Base-by-base conservation (phyloP, 768 basidiomycete species). In the Podaxis sp. region DNA sequence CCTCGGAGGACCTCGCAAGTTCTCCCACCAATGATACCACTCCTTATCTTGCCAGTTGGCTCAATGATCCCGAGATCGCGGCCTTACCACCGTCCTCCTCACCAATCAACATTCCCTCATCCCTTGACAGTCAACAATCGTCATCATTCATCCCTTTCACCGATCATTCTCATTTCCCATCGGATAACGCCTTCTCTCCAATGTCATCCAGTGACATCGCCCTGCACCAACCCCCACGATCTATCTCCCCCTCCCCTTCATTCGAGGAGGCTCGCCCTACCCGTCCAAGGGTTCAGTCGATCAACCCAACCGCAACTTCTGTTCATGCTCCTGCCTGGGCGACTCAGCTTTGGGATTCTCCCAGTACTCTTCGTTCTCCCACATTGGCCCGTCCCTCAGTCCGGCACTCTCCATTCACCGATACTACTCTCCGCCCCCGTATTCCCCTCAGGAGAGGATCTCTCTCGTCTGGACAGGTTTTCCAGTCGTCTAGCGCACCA, bases 401-500 rank as follows among this genome's bases (percentile, higher is more conserved):
- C 49, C 81, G 78, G 52, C 84, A 82, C 65, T 82, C 81, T 0
- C 84, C 82, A 58, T 76, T 83, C 63, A 72, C 74, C 28, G 80
- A 79, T 63, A 66, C 69, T 58, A 79, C 75, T 30, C 75, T 76
- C 33, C 76, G 79, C 60, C 76, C 75, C 59, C 77, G 79, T 40
- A 71, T 77, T 55, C 78, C 78, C 64, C 72, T 75, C 58, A 77
- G 79, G 64, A 80, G 81, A 68, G 74, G 81, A 67, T 76, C 83
- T 68, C 70, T 84, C n/a, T 75, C 85, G 33, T 74, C 77, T 0
- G 76, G 78, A 17, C 81, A 84, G 40, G 75, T 87, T 59, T 90
- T 92, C 77, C 84, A 84, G 58, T 87, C 89, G 11, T 82, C 89
- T 9, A 90, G 88, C 65, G 90, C 90, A 0, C 90, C 90, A 19